Conservation (phyloP, 495 filamentous ascomycete species). For the Ramalina intermedia region DNA sequence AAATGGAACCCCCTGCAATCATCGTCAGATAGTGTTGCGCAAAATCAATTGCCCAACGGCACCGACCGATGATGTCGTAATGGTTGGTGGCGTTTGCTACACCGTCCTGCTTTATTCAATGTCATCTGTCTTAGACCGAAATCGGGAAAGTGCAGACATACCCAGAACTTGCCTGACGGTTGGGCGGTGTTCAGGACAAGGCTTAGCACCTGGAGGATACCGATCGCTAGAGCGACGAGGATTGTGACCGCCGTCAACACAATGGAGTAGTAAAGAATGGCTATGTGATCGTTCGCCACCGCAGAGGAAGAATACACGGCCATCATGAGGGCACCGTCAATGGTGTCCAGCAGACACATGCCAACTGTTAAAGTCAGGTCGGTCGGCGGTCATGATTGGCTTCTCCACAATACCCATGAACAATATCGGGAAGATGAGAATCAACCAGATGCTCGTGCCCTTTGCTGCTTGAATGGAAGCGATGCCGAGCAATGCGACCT, state of each 20-base stretch:
- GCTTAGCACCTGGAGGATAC: constrained; percentile 68
- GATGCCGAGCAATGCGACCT: constrained; percentile 85
- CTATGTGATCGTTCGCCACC: constrained; percentile 61
- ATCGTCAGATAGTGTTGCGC: constrained; percentile 6
- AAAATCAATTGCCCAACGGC: neutral
- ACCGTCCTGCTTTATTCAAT: constrained; percentile 34
- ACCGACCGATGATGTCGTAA: constrained; percentile 67
- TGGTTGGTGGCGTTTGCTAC: constrained; percentile 60
- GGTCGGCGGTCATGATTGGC: neutral
- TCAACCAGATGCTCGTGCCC: constrained; percentile 86
- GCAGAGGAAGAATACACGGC: constrained; percentile 70
- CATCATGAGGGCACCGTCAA: constrained; percentile 91
- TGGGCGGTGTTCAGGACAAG: constrained; percentile 60
- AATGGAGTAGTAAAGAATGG: constrained; percentile 88
- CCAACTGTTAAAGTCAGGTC: constrained; percentile 35
- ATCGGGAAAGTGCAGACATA: neutral
- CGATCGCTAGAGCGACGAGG: constrained; percentile 74
- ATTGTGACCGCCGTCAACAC: constrained; percentile 77
- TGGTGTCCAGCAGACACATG: constrained; percentile 85
- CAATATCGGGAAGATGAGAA: constrained; percentile 78
- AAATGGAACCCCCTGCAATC: constrained; percentile 41
- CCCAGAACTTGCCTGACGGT: constrained; percentile 66
- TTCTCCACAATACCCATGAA: constrained; percentile 54
- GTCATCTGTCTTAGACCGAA: neutral
- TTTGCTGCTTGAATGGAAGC: constrained; percentile 69